These are phyloP conservation scores for Mortierella antarctica DNA, from an alignment of 192 early-diverging fungal genomes.

Conservation along the genomic window DNA sequence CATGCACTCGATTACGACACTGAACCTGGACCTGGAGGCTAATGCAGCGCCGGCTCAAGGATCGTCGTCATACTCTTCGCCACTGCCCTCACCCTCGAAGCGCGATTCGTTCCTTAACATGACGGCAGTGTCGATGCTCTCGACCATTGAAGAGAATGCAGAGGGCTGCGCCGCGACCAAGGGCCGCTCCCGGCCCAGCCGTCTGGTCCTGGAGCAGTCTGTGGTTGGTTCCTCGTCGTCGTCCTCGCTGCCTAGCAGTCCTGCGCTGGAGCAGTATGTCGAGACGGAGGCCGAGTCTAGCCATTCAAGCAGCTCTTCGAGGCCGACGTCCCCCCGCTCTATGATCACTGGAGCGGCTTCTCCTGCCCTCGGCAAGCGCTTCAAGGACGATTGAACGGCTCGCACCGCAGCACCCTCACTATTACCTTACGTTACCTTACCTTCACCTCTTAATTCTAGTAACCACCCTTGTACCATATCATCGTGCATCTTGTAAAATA, in stretches of 20 bases:
- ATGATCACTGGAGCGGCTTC: conserved; percentile 27
- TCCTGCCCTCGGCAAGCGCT: conserved; percentile 34
- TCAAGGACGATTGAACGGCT: conserved; percentile 38
- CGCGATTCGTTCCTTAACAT: conserved; percentile 21
- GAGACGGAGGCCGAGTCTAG: conserved; percentile 10
- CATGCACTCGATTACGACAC: conserved; percentile 15
- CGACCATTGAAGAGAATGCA: conserved; percentile 9
- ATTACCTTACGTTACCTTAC: no score
- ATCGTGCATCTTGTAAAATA: no score
- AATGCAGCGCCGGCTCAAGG: conserved; percentile 17
- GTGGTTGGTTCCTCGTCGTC: neutral
- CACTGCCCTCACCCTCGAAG: conserved; percentile 16
- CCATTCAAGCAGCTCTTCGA: conserved; percentile 14
- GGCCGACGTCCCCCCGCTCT: conserved; percentile 31
- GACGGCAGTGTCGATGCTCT: neutral
- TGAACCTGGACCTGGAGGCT: conserved; percentile 41
- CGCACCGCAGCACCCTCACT: no score
- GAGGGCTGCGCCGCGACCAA: conserved; percentile 14
- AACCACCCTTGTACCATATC: no score
- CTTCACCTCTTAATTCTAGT: no score
- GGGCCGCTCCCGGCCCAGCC: conserved; percentile 36
- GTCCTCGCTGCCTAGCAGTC: conserved; percentile 31
- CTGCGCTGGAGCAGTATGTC: conserved; percentile 3
- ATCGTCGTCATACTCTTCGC: neutral
- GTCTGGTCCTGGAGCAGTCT: conserved; percentile 29